Evolutionary conservation across 139 green algal genomes (phyloP).

Genomic region (Chlamydomonas incerta): DNA sequence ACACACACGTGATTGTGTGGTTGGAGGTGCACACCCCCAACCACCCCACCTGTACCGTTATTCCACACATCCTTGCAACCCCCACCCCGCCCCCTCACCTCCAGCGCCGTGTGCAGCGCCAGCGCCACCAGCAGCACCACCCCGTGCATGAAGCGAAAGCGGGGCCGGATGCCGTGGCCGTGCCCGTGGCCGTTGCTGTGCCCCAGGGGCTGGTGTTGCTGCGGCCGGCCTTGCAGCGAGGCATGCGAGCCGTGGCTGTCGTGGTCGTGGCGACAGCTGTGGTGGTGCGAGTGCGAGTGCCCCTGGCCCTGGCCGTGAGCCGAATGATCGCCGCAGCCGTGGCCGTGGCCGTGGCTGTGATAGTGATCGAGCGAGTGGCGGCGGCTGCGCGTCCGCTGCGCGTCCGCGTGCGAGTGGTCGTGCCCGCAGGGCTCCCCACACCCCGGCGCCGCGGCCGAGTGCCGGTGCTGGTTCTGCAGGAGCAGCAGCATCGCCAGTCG

Average conservation of each 20-base stretch:
- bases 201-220: neutral
- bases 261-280: neutral
- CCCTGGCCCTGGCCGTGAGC: neutral
- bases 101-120: slow-evolving; percentile 58
- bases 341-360: neutral
- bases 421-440: too few species aligned
- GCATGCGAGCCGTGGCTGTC: too few species aligned
- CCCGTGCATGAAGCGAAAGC: slow-evolving; percentile 44
- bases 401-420: too few species aligned
- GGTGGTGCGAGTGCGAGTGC: neutral
- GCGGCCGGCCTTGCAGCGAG: neutral
- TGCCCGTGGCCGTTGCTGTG: slow-evolving; percentile 13
- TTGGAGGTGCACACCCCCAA: too few species aligned
- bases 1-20: too few species aligned
- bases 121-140: slow-evolving; percentile 61
- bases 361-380: neutral
- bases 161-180: slow-evolving; percentile 23
- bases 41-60: too few species aligned
- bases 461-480: neutral
- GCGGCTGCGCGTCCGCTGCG: too few species aligned
- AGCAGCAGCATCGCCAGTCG: neutral
- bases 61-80: too few species aligned
- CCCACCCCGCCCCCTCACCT: too few species aligned
- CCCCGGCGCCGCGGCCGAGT: too few species aligned
- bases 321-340: neutral